Percentiles rank a stretch among this genome's conserved stretches.
Evolutionary conservation across 768 basidiomycete genomes (phyloP).

Genomic region (Pholiota microspora): DNA sequence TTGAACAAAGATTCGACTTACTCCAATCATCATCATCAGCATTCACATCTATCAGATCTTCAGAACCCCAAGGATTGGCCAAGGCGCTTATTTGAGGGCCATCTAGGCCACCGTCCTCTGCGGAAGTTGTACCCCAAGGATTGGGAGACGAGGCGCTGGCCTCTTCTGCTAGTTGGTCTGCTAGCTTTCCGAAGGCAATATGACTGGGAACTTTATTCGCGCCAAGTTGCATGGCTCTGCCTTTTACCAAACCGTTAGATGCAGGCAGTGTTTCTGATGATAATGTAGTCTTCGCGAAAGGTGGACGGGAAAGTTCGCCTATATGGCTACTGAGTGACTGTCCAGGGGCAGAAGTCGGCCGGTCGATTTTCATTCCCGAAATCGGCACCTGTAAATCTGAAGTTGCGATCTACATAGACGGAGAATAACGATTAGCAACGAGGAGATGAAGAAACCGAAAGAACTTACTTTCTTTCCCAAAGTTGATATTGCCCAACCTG

Average conservation of each 20-base stretch:
- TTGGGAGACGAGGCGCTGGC: conserved; percentile 36
- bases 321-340: conserved; percentile 21
- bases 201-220: conserved; percentile 42
- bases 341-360: conserved; percentile 42
- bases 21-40: conserved; percentile 96
- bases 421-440: neutral
- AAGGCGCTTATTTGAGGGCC: conserved; percentile 24
- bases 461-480: conserved; percentile 74
- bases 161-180: conserved; percentile 60
- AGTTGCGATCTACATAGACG: conserved; percentile 53
- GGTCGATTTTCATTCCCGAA: conserved; percentile 33
- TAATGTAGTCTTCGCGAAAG: conserved; percentile 14
- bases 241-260: conserved; percentile 24
- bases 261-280: conserved; percentile 14
- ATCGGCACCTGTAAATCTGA: conserved; percentile 75
- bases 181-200: conserved; percentile 33
- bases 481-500: conserved; percentile 95
- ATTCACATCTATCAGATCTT: conserved; percentile 89
- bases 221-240: conserved; percentile 72
- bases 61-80: conserved; percentile 65
- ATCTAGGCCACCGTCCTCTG: neutral
- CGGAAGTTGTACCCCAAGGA: neutral
- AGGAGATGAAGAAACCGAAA: neutral
- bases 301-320: conserved; percentile 23
- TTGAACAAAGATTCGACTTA: conserved; percentile 33